Percentiles rank a stretch among this genome's conserved stretches.
Evolutionary conservation across 768 basidiomycete genomes (phyloP).

Genomic region (Porphyrellus cyaneotinctus): DNA sequence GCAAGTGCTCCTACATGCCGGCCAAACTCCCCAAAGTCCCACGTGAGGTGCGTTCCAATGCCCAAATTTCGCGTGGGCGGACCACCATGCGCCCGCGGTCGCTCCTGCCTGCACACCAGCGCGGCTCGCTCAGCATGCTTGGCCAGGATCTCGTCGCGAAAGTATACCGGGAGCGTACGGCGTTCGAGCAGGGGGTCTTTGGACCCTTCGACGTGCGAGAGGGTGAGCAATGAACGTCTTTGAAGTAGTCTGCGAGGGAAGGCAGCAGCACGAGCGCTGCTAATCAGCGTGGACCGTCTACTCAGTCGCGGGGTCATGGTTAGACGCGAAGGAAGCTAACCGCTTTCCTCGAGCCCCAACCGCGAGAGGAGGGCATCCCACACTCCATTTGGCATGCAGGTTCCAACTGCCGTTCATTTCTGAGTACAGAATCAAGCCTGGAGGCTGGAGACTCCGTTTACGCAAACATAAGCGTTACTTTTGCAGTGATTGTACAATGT

Average conservation of each 20-base stretch:
- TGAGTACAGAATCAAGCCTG: too few species aligned
- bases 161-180: slow-evolving; percentile 60
- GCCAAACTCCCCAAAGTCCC: slow-evolving; percentile 73
- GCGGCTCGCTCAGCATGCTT: slow-evolving; percentile 52
- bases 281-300: not conserved
- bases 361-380: too few species aligned
- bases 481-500: slow-evolving; percentile 15
- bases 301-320: slow-evolving; percentile 6
- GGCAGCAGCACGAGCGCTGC: not conserved
- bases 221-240: slow-evolving; percentile 32
- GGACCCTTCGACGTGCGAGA: slow-evolving; percentile 57
- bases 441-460: too few species aligned
- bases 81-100: slow-evolving; percentile 55
- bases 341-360: not conserved
- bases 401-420: too few species aligned
- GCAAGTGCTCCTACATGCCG: slow-evolving; percentile 63
- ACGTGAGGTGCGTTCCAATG: slow-evolving; percentile 52
- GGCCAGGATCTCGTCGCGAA: slow-evolving; percentile 50
- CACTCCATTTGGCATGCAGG: too few species aligned
- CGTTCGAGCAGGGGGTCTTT: slow-evolving; percentile 50
- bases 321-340: too few species aligned
- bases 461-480: not conserved
- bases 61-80: slow-evolving; percentile 51
- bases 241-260: slow-evolving; percentile 7
- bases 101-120: slow-evolving; percentile 61